Evolutionary conservation across 768 basidiomycete genomes (phyloP).

Genomic region (Neoboletus magnificus): DNA sequence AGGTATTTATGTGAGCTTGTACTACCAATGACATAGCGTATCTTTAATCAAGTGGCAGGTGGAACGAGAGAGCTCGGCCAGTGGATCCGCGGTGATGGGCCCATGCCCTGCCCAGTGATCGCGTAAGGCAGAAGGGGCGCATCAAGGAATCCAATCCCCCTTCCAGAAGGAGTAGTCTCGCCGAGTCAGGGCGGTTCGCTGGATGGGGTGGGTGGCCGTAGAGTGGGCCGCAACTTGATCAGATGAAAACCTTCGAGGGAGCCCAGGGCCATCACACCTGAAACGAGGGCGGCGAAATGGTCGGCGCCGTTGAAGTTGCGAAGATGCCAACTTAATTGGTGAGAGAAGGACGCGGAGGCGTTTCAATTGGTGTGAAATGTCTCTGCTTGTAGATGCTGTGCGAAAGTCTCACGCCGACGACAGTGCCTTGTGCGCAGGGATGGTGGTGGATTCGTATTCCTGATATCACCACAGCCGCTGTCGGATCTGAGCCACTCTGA

Average conservation of each 20-base stretch:
- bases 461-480: conserved; percentile 4
- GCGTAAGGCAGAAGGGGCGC: background rate
- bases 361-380: background rate
- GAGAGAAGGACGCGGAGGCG: background rate
- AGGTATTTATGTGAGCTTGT: background rate
- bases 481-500: background rate
- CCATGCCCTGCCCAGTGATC: background rate
- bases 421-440: too few relatives aligned
- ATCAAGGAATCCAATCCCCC: too few relatives aligned
- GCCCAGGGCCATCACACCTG: background rate
- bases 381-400: background rate
- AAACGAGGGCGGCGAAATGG: background rate
- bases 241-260: background rate
- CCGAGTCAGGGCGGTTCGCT: background rate
- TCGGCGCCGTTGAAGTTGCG: conserved; percentile 22
- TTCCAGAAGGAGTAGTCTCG: background rate
- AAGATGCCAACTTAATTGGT: background rate
- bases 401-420: background rate
- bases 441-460: background rate
- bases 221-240: background rate
- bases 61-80: background rate
- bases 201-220: background rate
- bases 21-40: background rate
- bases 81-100: background rate
- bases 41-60: too few relatives aligned